Evolutionary conservation across 192 early-diverging fungal species (phyloP), one percentile per base, ranked within the genome.

Genomic region (Phycomyces nitens): DNA sequence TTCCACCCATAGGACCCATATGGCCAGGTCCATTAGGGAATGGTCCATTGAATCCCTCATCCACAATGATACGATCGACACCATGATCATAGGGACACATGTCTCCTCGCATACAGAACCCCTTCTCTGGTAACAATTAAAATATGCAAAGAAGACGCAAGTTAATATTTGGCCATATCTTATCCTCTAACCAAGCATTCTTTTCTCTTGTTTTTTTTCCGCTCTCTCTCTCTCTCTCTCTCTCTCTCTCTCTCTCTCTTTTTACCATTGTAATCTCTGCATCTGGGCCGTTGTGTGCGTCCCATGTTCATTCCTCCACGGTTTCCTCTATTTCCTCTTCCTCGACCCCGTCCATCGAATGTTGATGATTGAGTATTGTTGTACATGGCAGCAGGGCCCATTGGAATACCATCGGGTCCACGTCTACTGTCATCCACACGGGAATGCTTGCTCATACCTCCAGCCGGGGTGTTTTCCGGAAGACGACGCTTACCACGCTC

Each of bases 91-190:
- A 94, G 0, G 84, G 87, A 59, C 92, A 94, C 51, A 82, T 66
- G 39, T 92, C 86, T n/a, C 91, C 92, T 51, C 90, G 84, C 65
- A 89, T 77, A 66, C 92, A 94, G 56, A 78, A 87, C 29, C 92
- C 92, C 60, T 84, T 83, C 53, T 91, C 92, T 94, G 62, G 29
- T 41, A 40, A 23, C 29, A 50, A 27, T 74, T 14, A n/a, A 41
- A 38, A 57, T 39, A 53, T 3, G 38, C 27, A 60, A 50, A 58
- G 5, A 49, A 15, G 27, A 0, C 29, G 7, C 29, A 34, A 34
- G 29, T 34, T 34, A 34, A 34, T 34, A 34, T 34, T 34, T 34
- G 29, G 7, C 3, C 29, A 34, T 34, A 34, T 42, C 21, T 27
- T 43, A 58, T 39, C 20, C 20, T 20, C 12, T 39, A 11, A 21